phyloP scores from a whole-genome alignment of 768 basidiomycete genomes.

The Phylloporus scabripes region DNA sequence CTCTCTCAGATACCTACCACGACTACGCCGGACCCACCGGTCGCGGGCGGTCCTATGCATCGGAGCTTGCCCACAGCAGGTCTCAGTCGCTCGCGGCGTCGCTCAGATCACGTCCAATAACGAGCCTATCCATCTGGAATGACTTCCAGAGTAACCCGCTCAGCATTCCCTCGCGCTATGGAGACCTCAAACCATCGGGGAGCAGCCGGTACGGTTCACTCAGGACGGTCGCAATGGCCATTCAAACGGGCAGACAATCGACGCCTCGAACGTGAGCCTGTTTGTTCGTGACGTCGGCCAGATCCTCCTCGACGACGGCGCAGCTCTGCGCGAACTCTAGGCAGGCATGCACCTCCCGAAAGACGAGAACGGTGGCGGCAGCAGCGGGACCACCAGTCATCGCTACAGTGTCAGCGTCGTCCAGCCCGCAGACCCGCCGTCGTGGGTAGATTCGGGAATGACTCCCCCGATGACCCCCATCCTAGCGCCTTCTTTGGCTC shows the following conservation, averaged over 20 bases:
- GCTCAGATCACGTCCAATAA: conserved; percentile 47
- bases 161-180: conserved; percentile 54
- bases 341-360: conserved; percentile 59
- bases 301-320: conserved; percentile 69
- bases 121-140: conserved; percentile 53
- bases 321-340: conserved; percentile 71
- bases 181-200: conserved; percentile 58
- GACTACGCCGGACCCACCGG: conserved; percentile 41
- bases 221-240: conserved; percentile 45
- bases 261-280: conserved; percentile 77
- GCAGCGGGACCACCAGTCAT: conserved; percentile 78
- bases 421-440: conserved; percentile 64
- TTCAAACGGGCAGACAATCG: conserved; percentile 38
- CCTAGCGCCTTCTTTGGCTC: conserved; percentile 35
- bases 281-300: conserved; percentile 81
- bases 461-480: conserved; percentile 38
- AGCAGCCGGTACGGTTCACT: conserved; percentile 61
- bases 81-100: conserved; percentile 70
- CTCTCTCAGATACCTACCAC: conserved; percentile 57
- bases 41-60: conserved; percentile 55
- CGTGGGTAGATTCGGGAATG: conserved; percentile 54
- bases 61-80: conserved; percentile 65
- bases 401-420: conserved; percentile 82
- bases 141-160: conserved; percentile 44
- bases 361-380: conserved; percentile 57